phyloP scores from a whole-genome alignment of 2,329 filamentous ascomycete species.

The Amylocarpus encephaloides region DNA sequence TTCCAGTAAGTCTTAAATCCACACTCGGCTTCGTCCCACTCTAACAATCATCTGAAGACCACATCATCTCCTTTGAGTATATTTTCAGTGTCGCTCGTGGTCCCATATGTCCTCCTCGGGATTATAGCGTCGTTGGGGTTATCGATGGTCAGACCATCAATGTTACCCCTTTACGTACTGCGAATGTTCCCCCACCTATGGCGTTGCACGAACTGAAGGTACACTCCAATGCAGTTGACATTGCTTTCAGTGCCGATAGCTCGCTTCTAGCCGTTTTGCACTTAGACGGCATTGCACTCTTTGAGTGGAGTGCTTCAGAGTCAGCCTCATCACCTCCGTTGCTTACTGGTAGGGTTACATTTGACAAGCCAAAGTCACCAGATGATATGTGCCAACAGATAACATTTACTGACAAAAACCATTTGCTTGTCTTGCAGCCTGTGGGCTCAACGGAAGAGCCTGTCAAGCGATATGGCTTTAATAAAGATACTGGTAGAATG shows the following conservation, averaged over 20 bases:
- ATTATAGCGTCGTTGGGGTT: constrained; percentile 74
- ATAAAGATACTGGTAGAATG: constrained; percentile 25
- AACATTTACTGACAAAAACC: constrained; percentile 20
- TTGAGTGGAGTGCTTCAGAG: constrained; percentile 59
- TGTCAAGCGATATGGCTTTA: constrained; percentile 24
- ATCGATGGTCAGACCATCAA: constrained; percentile 77
- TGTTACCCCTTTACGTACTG: constrained; percentile 74
- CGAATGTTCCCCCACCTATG: constrained; percentile 92
- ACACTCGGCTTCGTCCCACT: neutral
- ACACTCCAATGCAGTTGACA: constrained; percentile 61
- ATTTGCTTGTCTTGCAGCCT: constrained; percentile 21
- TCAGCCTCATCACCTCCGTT: constrained; percentile 42
- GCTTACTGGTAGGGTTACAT: constrained; percentile 36
- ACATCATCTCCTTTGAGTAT: constrained; percentile 58
- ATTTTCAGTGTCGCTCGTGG: constrained; percentile 63
- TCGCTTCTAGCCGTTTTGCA: constrained; percentile 68
- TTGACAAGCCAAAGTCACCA: constrained; percentile 28
- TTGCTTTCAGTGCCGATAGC: constrained; percentile 63
- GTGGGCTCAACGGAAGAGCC: constrained; percentile 8
- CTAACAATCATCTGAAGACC: constrained; percentile 30
- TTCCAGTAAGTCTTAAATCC: constrained; percentile 35
- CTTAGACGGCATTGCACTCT: constrained; percentile 58
- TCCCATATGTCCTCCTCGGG: constrained; percentile 62
- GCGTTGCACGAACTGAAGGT: constrained; percentile 66
- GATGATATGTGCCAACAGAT: constrained; percentile 24